Evolutionary conservation across 139 green algal species (phyloP).

Genomic region (Chlamydomonas sp.): DNA sequence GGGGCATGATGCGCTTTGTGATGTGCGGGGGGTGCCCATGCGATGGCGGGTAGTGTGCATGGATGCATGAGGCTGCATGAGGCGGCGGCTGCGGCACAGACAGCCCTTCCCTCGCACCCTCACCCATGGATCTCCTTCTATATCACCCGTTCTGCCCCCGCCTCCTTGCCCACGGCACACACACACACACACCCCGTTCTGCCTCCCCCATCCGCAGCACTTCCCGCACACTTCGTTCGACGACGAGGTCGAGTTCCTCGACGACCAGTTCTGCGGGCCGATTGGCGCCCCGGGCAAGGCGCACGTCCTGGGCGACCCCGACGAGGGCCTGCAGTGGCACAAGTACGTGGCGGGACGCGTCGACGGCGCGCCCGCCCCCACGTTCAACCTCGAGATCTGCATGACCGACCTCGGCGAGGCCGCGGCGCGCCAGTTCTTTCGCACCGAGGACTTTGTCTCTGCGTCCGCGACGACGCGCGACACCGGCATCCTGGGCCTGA

Average conservation of each 20-base stretch:
- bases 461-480: constrained; percentile 45
- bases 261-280: constrained; percentile 54
- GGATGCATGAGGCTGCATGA: no score
- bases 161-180: no score
- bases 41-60: no score
- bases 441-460: constrained; percentile 53
- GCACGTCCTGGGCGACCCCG: constrained; percentile 78
- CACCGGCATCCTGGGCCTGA: constrained; percentile 65
- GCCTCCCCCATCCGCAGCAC: constrained; percentile 21
- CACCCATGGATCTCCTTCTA: no score
- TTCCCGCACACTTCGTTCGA: constrained; percentile 64
- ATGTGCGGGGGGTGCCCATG: no score
- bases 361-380: constrained; percentile 22
- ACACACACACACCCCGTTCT: constrained; percentile 1
- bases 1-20: no score
- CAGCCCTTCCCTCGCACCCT: no score
- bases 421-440: constrained; percentile 66
- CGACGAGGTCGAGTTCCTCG: constrained; percentile 66
- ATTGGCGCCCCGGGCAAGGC: constrained; percentile 53
- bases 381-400: constrained; percentile 89
- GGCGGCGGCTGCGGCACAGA: no score
- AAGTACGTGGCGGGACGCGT: constrained; percentile 66
- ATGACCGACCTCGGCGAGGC: constrained; percentile 81
- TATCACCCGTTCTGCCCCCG: no score
- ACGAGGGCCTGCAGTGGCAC: constrained; percentile 87